Percentiles rank a stretch among this genome's conserved stretches.
Conservation (phyloP, 768 basidiomycete genomes). For the Arthromyces matolae region DNA sequence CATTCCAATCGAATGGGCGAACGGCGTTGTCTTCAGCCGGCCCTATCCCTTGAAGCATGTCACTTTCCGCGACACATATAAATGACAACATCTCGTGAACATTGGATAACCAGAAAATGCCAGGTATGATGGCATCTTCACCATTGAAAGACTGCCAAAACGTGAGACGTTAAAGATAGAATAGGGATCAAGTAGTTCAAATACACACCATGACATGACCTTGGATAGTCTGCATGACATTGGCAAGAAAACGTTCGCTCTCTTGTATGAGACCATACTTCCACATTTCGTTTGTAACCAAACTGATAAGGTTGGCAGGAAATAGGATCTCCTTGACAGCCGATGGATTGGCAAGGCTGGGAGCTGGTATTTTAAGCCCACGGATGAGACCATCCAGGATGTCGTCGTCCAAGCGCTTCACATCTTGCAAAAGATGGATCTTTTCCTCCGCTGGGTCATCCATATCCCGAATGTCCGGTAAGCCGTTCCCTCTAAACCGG, state of each 20-base stretch:
- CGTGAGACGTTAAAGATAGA: slow-evolving; percentile 4
- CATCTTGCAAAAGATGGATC: slow-evolving; percentile 88
- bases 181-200: slow-evolving; percentile 5
- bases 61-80: slow-evolving; percentile 97
- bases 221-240: slow-evolving; percentile 98
- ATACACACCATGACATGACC: slow-evolving; percentile 93
- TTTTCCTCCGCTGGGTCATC: slow-evolving; percentile 96
- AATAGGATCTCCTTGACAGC: slow-evolving; percentile 96
- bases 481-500: slow-evolving; percentile 60
- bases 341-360: slow-evolving; percentile 87
- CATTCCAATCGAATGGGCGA: slow-evolving; percentile 92
- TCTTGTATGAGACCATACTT: slow-evolving; percentile 96
- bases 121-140: slow-evolving; percentile 94
- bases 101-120: slow-evolving; percentile 99
- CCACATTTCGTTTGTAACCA: slow-evolving; percentile 99
- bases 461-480: slow-evolving; percentile 67
- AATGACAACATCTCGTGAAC: slow-evolving; percentile 99
- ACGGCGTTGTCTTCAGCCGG: slow-evolving; percentile 92
- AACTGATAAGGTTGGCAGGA: slow-evolving; percentile 95
- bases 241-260: slow-evolving; percentile 96
- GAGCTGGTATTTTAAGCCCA: slow-evolving; percentile 88
- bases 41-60: slow-evolving; percentile 96
- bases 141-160: slow-evolving; percentile 71
- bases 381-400: slow-evolving; percentile 87
- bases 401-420: slow-evolving; percentile 88